Conservation (phyloP, 345 rosid species). For the Acer yangbiense region DNA sequence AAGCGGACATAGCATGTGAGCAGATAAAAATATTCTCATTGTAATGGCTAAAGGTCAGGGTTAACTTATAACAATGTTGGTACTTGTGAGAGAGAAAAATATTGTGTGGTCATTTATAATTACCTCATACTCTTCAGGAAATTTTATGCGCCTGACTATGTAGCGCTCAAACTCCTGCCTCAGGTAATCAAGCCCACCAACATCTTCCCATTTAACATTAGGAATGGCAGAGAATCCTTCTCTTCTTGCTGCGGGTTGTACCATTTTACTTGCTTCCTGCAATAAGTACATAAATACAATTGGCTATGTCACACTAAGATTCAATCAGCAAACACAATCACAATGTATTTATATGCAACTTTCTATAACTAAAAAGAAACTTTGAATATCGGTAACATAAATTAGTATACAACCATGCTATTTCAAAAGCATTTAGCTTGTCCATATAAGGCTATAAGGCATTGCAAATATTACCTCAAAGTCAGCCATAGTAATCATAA, state of each 20-base stretch:
- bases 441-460: too few relatives aligned
- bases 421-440: neutral
- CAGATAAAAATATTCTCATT: too few relatives aligned
- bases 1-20: too few relatives aligned
- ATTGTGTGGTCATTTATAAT: neutral
- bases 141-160: conserved; percentile 70
- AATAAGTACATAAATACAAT: conserved; percentile 4
- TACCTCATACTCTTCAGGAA: conserved; percentile 77
- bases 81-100: too few relatives aligned
- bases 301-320: conserved; percentile 7
- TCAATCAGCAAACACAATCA: conserved; percentile 9
- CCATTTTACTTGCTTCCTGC: conserved; percentile 74
- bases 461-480: conserved; percentile 61
- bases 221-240: conserved; percentile 92
- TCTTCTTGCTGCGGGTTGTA: conserved; percentile 82
- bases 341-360: neutral
- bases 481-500: conserved; percentile 74
- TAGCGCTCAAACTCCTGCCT: conserved; percentile 70
- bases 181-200: conserved; percentile 82
- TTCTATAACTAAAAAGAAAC: neutral
- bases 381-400: neutral
- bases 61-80: too few relatives aligned
- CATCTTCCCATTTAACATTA: conserved; percentile 88
- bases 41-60: too few relatives aligned
- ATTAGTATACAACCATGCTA: neutral